Evolutionary conservation across 140 eudicot genomes (phyloP).

Genomic region (Oenanthe javanica): DNA sequence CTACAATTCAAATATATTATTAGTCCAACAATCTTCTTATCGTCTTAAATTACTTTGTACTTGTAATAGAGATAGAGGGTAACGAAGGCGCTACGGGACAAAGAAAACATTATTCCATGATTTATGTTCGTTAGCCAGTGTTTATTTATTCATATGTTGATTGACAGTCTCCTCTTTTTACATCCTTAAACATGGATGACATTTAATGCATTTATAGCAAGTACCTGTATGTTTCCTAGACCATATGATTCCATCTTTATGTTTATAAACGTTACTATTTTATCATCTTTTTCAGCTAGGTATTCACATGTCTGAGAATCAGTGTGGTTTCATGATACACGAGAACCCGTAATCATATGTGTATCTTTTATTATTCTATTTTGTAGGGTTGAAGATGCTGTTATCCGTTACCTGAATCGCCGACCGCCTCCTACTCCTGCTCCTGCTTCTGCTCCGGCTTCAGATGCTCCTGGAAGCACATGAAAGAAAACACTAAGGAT

Average conservation of each 20-base stretch:
- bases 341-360: neutral
- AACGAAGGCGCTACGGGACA: no score
- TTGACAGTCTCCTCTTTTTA: neutral
- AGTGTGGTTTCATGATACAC: neutral
- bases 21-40: neutral
- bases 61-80: no score
- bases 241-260: neutral
- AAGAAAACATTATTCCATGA: neutral
- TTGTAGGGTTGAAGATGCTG: constrained; percentile 93
- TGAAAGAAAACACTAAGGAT: constrained; percentile 19
- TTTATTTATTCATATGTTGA: neutral
- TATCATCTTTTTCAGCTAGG: no score
- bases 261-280: neutral
- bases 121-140: neutral
- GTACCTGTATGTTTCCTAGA: neutral
- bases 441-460: neutral
- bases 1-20: neutral
- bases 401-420: constrained; percentile 69
- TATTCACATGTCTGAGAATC: neutral
- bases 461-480: constrained; percentile 43
- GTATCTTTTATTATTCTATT: constrained; percentile 13
- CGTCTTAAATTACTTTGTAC: neutral
- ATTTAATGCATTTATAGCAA: neutral
- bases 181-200: neutral
- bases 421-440: constrained; percentile 28